Evolutionary conservation across 2,329 filamentous ascomycete genomes (phyloP).

Genomic region (Venturia nashicola): DNA sequence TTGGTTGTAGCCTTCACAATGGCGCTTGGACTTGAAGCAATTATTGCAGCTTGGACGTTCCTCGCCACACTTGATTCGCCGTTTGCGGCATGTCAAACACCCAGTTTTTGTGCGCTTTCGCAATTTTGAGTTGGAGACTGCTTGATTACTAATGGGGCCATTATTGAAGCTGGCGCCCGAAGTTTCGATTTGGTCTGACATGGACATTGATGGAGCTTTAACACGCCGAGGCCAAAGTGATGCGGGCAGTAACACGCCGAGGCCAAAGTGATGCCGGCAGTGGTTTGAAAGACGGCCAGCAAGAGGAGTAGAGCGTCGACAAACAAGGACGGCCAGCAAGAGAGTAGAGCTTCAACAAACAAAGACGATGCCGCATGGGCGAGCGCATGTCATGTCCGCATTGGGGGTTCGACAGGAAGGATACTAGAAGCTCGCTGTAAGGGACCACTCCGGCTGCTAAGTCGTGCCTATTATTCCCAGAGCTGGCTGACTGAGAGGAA

Average conservation of each 20-base stretch:
- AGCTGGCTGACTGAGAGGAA: background rate
- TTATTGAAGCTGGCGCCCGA: background rate
- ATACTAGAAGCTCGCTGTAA: background rate
- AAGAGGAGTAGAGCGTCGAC: too few relatives aligned
- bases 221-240: background rate
- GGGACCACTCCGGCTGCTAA: too few relatives aligned
- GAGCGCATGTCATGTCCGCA: background rate
- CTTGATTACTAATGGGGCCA: background rate
- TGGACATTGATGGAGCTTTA: background rate
- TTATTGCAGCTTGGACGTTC: slow-evolving; percentile 72
- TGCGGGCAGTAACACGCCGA: too few relatives aligned
- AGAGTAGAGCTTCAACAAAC: background rate
- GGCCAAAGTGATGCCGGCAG: too few relatives aligned
- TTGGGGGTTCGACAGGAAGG: background rate
- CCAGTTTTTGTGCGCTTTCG: slow-evolving; percentile 71
- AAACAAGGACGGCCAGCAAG: background rate
- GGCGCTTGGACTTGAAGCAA: slow-evolving; percentile 73
- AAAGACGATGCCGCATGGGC: background rate
- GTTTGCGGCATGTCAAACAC: slow-evolving; percentile 83
- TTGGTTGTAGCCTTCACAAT: slow-evolving; percentile 75
- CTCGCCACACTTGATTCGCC: slow-evolving; percentile 95
- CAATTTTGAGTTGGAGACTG: slow-evolving; percentile 18
- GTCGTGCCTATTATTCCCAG: background rate
- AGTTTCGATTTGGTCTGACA: background rate
- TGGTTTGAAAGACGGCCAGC: too few relatives aligned